phyloP scores from a whole-genome alignment of 2,329 filamentous ascomycete species.

The Aspergillus persii region DNA sequence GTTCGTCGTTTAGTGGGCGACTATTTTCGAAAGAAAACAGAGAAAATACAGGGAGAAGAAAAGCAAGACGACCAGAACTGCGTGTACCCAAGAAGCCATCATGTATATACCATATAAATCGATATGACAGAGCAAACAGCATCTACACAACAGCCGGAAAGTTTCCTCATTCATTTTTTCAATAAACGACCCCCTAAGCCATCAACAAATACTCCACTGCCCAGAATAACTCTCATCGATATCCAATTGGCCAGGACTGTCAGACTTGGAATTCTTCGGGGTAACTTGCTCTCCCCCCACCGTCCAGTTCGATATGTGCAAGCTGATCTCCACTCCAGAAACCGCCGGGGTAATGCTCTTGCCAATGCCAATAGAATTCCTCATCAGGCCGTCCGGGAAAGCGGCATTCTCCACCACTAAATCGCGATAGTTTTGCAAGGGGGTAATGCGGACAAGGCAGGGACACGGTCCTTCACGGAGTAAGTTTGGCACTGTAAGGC shows the following conservation, averaged over 20 bases:
- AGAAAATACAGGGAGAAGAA: too few species aligned
- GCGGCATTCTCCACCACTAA: not conserved
- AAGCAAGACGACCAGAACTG: too few species aligned
- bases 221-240: not conserved
- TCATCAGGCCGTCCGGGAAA: not conserved
- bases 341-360: not conserved
- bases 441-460: not conserved
- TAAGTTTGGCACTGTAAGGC: not conserved
- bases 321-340: not conserved
- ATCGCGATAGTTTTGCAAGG: constrained; percentile 2
- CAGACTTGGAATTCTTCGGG: not conserved
- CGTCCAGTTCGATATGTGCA: not conserved
- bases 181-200: not conserved
- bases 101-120: too few species aligned
- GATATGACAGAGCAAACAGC: too few species aligned
- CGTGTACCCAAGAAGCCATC: too few species aligned
- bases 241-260: not conserved
- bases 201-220: not conserved
- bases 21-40: too few species aligned
- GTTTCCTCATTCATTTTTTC: too few species aligned
- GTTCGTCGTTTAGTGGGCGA: too few species aligned
- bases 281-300: constrained; percentile 3
- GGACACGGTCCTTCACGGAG: constrained; percentile 1
- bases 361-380: not conserved
- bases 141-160: too few species aligned